Evolutionary conservation across 1,284 basidiomycete genomes (phyloP).

Genomic region (Spongispora temasekensis): DNA sequence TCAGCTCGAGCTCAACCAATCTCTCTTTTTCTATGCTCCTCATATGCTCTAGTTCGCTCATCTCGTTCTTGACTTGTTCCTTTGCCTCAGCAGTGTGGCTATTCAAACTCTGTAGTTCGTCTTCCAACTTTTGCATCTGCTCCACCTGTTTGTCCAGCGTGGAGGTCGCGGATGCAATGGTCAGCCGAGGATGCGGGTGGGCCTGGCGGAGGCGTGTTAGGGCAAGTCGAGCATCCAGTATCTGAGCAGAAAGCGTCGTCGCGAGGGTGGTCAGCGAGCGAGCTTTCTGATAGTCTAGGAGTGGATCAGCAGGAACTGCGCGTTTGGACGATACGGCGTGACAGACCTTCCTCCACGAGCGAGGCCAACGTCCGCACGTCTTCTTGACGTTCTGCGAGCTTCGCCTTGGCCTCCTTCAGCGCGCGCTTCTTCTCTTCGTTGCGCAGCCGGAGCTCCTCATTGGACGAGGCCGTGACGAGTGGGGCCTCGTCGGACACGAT

Average conservation of each 20-base stretch:
- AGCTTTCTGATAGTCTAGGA: slow-evolving; percentile 58
- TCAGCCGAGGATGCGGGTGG: slow-evolving; percentile 76
- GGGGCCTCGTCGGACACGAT: slow-evolving; percentile 84
- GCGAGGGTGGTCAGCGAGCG: slow-evolving; percentile 57
- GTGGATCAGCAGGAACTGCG: slow-evolving; percentile 1
- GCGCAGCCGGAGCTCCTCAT: slow-evolving; percentile 57
- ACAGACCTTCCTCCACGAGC: slow-evolving; percentile 64
- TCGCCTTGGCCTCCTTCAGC: slow-evolving; percentile 64
- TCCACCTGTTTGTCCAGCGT: slow-evolving; percentile 69
- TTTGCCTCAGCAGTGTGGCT: slow-evolving; percentile 53
- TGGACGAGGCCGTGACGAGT: slow-evolving; percentile 71
- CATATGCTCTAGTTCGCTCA: slow-evolving; percentile 63
- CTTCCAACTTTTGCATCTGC: slow-evolving; percentile 73
- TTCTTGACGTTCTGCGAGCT: slow-evolving; percentile 58
- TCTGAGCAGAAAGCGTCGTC: slow-evolving; percentile 64
- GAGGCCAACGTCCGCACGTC: slow-evolving; percentile 64
- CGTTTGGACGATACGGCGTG: too few species aligned
- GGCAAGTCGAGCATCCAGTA: slow-evolving; percentile 77
- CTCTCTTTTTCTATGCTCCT: slow-evolving; percentile 73
- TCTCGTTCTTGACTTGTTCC: slow-evolving; percentile 55
- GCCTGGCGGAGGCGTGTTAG: slow-evolving; percentile 76
- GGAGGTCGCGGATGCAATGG: slow-evolving; percentile 67
- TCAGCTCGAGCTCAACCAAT: slow-evolving; percentile 67
- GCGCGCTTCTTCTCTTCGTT: slow-evolving; percentile 73
- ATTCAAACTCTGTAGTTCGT: slow-evolving; percentile 49